Conservation (phyloP, 306 rosid genomes). For the Morella rubra region DNA sequence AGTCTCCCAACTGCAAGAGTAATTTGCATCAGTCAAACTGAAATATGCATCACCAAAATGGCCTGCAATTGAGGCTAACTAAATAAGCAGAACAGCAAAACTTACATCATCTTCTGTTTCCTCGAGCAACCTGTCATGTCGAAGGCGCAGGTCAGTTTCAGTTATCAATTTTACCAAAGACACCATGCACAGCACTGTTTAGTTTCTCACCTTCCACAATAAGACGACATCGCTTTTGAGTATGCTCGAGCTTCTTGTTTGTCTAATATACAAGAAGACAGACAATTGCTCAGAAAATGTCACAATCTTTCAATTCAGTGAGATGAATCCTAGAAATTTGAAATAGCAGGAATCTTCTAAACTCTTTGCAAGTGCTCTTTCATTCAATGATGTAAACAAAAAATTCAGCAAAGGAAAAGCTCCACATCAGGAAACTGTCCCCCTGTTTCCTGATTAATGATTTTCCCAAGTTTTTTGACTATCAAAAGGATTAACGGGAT, state of each 20-base stretch:
- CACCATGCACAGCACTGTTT: neutral
- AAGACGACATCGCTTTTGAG: constrained; percentile 81
- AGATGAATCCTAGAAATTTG: neutral
- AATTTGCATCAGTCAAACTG: constrained; percentile 12
- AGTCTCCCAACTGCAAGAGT: constrained; percentile 67
- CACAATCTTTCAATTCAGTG: neutral
- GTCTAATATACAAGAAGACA: constrained; percentile 39
- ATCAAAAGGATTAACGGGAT: neutral
- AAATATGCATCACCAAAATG: constrained; percentile 20
- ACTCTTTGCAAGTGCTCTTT: neutral
- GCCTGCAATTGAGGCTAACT: constrained; percentile 12
- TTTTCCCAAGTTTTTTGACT: neutral
- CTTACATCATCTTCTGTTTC: constrained; percentile 88
- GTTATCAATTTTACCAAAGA: neutral
- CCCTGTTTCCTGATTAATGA: neutral
- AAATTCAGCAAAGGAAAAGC: neutral
- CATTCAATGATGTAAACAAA: neutral
- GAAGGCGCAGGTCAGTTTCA: constrained; percentile 1
- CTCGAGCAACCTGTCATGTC: constrained; percentile 73
- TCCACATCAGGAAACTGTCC: neutral
- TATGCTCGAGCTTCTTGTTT: constrained; percentile 88
- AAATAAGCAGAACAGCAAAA: constrained; percentile 22
- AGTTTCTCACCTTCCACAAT: constrained; percentile 75
- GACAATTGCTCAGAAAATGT: constrained; percentile 13
- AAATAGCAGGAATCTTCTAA: neutral